Percentiles rank a stretch among this genome's conserved stretches.
phyloP scores from a whole-genome alignment of 441 rosid species.

The Pelargonium fulgidum region DNA sequence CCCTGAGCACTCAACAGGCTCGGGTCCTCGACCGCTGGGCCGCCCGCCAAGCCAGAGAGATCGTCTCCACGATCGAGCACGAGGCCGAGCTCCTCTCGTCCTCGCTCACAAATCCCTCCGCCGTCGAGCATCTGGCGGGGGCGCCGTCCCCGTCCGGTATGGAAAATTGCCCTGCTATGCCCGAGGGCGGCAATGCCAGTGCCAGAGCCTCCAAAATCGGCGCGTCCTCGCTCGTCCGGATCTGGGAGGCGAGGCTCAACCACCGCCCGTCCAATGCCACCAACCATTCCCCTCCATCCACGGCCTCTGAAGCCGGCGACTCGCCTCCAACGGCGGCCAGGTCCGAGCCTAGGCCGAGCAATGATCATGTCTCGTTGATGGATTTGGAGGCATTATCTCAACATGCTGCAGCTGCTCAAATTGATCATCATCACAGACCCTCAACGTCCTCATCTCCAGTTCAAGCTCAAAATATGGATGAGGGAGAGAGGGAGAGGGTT shows the following conservation, averaged over 20 bases:
- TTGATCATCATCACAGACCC: too few relatives aligned
- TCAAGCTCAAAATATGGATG: too few relatives aligned
- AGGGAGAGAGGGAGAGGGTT: constrained; percentile 41
- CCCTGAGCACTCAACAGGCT: background rate
- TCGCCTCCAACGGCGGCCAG: background rate
- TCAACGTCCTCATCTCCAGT: too few relatives aligned
- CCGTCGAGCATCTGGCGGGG: background rate
- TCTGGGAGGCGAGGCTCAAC: constrained; percentile 80
- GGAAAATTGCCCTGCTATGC: background rate
- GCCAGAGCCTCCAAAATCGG: constrained; percentile 26
- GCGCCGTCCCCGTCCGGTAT: background rate
- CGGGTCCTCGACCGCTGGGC: background rate
- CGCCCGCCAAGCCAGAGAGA: background rate
- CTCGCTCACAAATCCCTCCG: background rate
- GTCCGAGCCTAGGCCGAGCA: background rate
- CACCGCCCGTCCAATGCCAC: constrained; percentile 27
- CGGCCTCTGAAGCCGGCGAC: background rate
- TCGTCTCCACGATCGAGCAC: constrained; percentile 18
- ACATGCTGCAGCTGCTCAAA: constrained; percentile 6
- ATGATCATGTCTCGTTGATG: background rate
- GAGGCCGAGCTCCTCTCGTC: constrained; percentile 28
- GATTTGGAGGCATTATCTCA: too few relatives aligned
- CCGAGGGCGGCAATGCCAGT: constrained; percentile 10
- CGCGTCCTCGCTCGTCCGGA: constrained; percentile 83
- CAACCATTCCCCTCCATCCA: background rate